Base-by-base conservation (phyloP, 1,139 yeast genomes). In the Hemisphaericaspora xylofermentans region DNA sequence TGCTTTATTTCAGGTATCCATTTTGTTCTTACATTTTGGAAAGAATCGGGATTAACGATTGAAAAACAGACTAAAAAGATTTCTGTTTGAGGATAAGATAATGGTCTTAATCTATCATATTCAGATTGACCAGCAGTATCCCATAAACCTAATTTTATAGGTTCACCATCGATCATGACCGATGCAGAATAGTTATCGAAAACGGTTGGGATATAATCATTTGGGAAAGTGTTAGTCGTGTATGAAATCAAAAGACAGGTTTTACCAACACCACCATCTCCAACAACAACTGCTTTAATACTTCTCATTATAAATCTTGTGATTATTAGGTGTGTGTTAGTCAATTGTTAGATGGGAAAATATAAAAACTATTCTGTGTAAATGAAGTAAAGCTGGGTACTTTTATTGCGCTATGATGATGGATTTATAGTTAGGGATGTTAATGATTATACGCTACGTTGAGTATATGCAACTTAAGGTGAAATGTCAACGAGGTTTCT, bases 101-200 rank as follows among this genome's bases (percentile, higher is more conserved):
- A 71, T 4, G 97, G 97, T 64, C 97, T 77, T 58, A 89, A 74
- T 49, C 96, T 74, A 62, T 89, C 96, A 63, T 89, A 89, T 61
- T 89, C 97, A 57, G 87, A 86, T 64, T 89, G 97, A 22, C 97
- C 97, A 7, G 97, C 97, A n/a, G 97, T 89, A 75, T 89, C 97
- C 96, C 96, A 89, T 40, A 89, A 74, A 18, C 95, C 95, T 39
- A 89, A 71, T 56, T 86, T 86, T 53, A 87, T 83, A 41, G 85
- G 84, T 54, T 83, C 88, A 33, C 86, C 86, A 54, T 85, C 93
- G 30, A 84, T 84, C 78, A 87, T 80, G 27, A 89, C 91, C 36
- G 87, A 84, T 15, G 96, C 94, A 4, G 95, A 80, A 61, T 88
- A 88, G 65, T 88, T 88, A 58, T 88, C 96, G 58, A 88, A 88